Conservation (phyloP, 2,329 filamentous ascomycete species). For the Paraphoma chrysanthemicola region DNA sequence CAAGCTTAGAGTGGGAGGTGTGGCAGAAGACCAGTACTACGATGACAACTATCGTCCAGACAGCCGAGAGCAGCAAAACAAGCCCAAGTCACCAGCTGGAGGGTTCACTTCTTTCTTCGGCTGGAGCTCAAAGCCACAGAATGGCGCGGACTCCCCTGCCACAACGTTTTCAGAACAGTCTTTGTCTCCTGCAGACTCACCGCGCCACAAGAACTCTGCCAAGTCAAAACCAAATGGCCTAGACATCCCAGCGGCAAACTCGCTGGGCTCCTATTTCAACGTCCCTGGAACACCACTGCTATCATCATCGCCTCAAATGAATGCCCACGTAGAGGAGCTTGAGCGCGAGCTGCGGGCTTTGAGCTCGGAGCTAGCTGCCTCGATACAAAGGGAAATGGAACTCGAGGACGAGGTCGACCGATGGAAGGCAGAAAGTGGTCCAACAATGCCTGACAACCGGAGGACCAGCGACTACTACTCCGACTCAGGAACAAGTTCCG, state of each 20-base stretch:
- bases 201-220: constrained; percentile 42
- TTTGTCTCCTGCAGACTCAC: constrained; percentile 65
- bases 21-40: constrained; percentile 46
- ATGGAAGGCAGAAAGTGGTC: constrained; percentile 77
- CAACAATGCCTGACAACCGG: constrained; percentile 65
- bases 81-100: constrained; percentile 54
- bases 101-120: constrained; percentile 72
- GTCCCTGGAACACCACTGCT: constrained; percentile 55
- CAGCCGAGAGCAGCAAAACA: constrained; percentile 34
- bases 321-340: constrained; percentile 78
- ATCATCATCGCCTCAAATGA: constrained; percentile 53
- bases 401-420: constrained; percentile 92
- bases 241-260: constrained; percentile 61
- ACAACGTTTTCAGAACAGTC: constrained; percentile 69
- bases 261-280: constrained; percentile 54
- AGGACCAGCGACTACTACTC: constrained; percentile 98
- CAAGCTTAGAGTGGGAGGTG: constrained; percentile 45
- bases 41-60: constrained; percentile 40
- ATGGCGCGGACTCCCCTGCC: constrained; percentile 63
- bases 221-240: constrained; percentile 55
- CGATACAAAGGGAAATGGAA: constrained; percentile 95
- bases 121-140: constrained; percentile 65
- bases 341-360: constrained; percentile 95
- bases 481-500: constrained; percentile 88
- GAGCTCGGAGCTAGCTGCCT: constrained; percentile 88